These are phyloP conservation scores for Gentiana straminea DNA, from an alignment of 257 asterid genomes.

Conservation along the genomic window DNA sequence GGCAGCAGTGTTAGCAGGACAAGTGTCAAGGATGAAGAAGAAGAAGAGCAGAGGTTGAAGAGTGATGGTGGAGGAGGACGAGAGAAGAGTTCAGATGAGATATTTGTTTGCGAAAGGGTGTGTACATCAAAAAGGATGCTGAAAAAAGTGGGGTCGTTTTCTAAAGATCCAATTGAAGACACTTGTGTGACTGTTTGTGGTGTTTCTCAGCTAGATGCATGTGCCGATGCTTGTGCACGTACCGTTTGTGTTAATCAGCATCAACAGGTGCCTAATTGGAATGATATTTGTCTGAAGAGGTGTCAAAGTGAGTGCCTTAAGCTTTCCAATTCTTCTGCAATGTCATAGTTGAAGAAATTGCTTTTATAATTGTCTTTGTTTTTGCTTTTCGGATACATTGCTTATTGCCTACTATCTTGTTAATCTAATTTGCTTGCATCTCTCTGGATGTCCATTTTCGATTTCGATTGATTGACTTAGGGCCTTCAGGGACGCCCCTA, in stretches of 20 bases:
- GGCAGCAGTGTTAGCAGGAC: constrained; percentile 67
- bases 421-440: too few relatives aligned
- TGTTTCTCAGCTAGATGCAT: constrained; percentile 91
- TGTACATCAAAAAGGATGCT: constrained; percentile 94
- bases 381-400: neutral
- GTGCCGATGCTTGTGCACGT: constrained; percentile 94
- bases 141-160: constrained; percentile 88
- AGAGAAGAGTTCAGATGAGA: constrained; percentile 78
- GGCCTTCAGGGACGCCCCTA: too few relatives aligned
- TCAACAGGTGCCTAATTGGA: constrained; percentile 96
- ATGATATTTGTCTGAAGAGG: constrained; percentile 80
- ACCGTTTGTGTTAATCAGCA: constrained; percentile 91
- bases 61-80: constrained; percentile 48
- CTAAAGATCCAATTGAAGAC: constrained; percentile 89
- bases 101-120: constrained; percentile 89
- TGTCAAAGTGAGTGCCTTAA: constrained; percentile 93
- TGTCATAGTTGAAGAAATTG: constrained; percentile 9
- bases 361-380: constrained; percentile 1
- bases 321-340: constrained; percentile 40
- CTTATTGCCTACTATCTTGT: too few relatives aligned
- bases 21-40: constrained; percentile 67
- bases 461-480: too few relatives aligned
- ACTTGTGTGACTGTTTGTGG: constrained; percentile 95
- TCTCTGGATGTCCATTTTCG: too few relatives aligned
- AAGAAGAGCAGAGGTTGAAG: constrained; percentile 66